Percentiles rank a stretch among this genome's conserved stretches.
These are phyloP conservation scores for Isatis tinctoria DNA, from an alignment of 345 rosid species.

Conservation along the genomic window DNA sequence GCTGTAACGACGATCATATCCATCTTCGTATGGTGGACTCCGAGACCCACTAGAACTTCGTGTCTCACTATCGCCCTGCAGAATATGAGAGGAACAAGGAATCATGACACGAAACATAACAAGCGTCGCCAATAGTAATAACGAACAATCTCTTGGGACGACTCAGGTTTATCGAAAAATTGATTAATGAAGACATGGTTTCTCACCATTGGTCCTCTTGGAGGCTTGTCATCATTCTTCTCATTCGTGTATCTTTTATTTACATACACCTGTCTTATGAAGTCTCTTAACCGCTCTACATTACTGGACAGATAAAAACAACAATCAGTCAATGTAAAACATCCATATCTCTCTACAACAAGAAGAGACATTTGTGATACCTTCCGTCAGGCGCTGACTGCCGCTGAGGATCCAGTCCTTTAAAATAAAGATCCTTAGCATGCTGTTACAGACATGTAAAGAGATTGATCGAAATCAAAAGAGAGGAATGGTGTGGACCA, in stretches of 20 bases:
- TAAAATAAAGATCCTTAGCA: conserved; percentile 78
- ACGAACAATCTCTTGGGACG: background rate
- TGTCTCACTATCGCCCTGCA: conserved; percentile 65
- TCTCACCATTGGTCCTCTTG: conserved; percentile 63
- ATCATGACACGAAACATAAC: background rate
- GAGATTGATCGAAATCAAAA: background rate
- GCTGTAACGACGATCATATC: conserved; percentile 60
- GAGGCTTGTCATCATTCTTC: conserved; percentile 75
- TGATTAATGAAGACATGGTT: background rate
- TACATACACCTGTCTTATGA: conserved; percentile 87
- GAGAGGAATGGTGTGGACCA: too few relatives aligned
- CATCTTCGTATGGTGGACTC: conserved; percentile 80
- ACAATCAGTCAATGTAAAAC: conserved; percentile 27
- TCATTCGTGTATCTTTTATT: conserved; percentile 77
- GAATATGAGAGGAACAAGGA: conserved; percentile 1
- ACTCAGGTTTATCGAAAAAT: background rate
- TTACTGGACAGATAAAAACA: conserved; percentile 50
- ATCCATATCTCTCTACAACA: background rate
- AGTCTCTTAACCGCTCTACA: conserved; percentile 75
- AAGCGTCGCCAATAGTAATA: background rate
- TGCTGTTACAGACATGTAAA: conserved; percentile 38
- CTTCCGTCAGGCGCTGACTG: conserved; percentile 77
- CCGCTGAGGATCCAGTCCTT: conserved; percentile 84
- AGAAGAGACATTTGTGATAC: conserved; percentile 48
- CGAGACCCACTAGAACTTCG: conserved; percentile 70